Base-by-base conservation (phyloP, 169 alveolate genomes). In the Cyclospora cayetanensis region DNA sequence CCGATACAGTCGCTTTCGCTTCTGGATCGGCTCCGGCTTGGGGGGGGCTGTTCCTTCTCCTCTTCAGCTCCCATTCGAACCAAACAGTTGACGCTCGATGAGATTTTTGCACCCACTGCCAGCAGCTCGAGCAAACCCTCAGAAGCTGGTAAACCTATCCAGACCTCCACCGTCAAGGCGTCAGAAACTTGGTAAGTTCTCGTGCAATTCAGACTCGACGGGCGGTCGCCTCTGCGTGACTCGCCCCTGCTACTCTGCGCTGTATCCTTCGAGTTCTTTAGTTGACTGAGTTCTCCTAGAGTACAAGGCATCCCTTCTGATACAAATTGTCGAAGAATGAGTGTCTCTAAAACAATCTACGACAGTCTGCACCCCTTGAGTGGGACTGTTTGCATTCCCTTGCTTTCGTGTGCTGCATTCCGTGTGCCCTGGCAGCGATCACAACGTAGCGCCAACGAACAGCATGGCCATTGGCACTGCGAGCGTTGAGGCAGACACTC, bases 1-100 rank as follows among this genome's bases (percentile, higher is more conserved):
- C 87, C 88, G 15, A 27, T 79, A 11, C 88, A 79, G 88, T 79
- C 88, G 53, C 88, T 79, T 0, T 79, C 88, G 52, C 88, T 79
- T 12, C 88, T 79, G 29, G 88, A 79, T 39, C 66, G 88, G n/a
- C 74, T 79, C 4, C 42, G 88, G 22, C 88, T 79, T 5, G 88
- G 88, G 20, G 88, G 88, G 27, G 60, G 88, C 72, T 46, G 70
- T 50, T 79, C 88, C 20, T 79, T 79, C 22, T 79, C 88, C 7
- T 50, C 88, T 11, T 42, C 60, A n/a, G 88, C 88, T 34, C 88
- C 88, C 52, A 60, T 79, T 46, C 68, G 88, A 22, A 79, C 88
- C 31, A 79, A 79, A 34, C 88, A 79, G 34, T 70, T 79, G 18
- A 79, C 88, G 52, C 72, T 79, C 29, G 88, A 79, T 50, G 88